Percentiles rank a stretch among this genome's conserved stretches.
Conservation (phyloP, 83 land plant species). For the Thuja plicata region DNA sequence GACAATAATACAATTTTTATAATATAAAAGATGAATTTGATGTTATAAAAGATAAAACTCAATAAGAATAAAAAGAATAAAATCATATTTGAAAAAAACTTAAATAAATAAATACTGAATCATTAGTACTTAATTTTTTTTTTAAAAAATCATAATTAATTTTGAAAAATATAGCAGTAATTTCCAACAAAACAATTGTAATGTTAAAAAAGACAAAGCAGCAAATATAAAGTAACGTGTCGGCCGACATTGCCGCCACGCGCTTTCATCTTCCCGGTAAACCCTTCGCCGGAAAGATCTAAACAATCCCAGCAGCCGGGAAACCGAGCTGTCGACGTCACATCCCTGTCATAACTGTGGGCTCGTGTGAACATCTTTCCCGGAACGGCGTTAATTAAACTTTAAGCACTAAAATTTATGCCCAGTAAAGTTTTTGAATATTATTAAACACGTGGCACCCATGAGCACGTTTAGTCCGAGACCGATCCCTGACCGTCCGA, state of each 20-base stretch:
- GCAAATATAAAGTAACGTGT: neutral
- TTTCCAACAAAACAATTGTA: neutral
- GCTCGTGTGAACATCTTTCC: neutral
- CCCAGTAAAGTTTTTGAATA: neutral
- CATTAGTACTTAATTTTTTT: too few species aligned
- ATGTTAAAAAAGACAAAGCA: neutral
- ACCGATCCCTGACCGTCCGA: neutral
- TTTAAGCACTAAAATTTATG: neutral
- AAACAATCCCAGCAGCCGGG: neutral
- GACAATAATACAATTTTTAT: too few species aligned
- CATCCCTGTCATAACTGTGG: neutral
- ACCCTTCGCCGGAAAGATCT: neutral
- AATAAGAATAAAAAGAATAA: too few species aligned
- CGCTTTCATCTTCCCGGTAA: neutral
- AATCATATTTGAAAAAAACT: too few species aligned
- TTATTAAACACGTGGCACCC: conserved; percentile 5
- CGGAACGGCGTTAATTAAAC: neutral
- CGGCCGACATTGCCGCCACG: neutral
- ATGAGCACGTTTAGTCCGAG: neutral
- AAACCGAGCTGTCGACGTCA: neutral
- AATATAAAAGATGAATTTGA: too few species aligned
- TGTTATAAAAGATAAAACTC: too few species aligned
- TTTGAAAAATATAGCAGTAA: neutral
- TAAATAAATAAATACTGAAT: too few species aligned
- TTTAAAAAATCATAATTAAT: too few species aligned